Base-by-base conservation (phyloP, 1,284 basidiomycete genomes). In the Ustilago nuda region DNA sequence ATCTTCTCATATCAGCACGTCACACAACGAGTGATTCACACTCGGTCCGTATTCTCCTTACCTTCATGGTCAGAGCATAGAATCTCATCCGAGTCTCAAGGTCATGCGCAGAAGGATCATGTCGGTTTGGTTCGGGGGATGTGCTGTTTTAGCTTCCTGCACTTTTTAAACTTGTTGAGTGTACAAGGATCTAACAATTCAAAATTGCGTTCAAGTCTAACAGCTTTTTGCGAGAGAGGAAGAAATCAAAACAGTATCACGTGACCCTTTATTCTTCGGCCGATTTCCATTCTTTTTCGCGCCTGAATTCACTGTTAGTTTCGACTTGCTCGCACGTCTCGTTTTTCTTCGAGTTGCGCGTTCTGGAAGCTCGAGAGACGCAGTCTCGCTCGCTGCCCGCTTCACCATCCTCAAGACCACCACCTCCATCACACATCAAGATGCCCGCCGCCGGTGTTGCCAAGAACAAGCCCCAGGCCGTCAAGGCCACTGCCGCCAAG, bases 401-500 rank as follows among this genome's bases (percentile, higher is more conserved):
- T 41, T 58, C 56, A 11, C 30, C 59, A 39, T 61, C 54, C 52
- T 50, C 56, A 32, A 46, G 35, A 59, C 45, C 61, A 64, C 57
- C 68, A 61, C 32, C 53, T 60, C 37, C 19, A 9, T 48, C 61
- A 59, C 46, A 45, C 66, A 55, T 71, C 61, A 67, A 67, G 56
- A 72, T 72, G 60, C 54, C 63, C 53, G 53, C 65, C 41, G 64
- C 61, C 53, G 50, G 56, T 48, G 51, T 32, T 39, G 72, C 71
- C 57, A 75, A 75, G 67, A 62, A 48, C 62, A 71, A 71, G 62
- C 79, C 80, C 57, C 58, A 67, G 37, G 62, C 79, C 63, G 54
- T 52, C 86, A 94, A 95, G 89, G 94, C 95, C 84, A 93, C 94
- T 89, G 89, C 92, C 61, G 95, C 95, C 70, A 98, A 95, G 90